Conservation (phyloP, 1,139 yeast genomes). For the Scheffersomyces quercinus region DNA sequence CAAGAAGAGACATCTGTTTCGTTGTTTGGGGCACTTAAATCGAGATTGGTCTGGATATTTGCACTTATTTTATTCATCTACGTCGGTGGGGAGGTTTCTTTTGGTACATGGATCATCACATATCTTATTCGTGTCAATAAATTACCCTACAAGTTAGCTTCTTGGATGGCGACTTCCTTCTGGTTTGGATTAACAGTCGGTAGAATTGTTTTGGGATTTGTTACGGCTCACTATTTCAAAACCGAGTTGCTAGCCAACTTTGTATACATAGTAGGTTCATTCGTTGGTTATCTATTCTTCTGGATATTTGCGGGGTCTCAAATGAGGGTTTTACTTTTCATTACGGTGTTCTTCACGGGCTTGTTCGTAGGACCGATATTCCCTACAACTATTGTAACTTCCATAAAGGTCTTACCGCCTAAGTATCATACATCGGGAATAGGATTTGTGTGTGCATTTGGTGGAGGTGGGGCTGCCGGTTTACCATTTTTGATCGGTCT, state of each 20-base stretch:
- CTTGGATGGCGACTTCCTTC: conserved; percentile 62
- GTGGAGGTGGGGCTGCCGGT: conserved; percentile 74
- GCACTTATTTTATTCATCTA: conserved; percentile 56
- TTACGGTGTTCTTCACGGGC: conserved; percentile 57
- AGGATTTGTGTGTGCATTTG: conserved; percentile 75
- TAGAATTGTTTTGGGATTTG: conserved; percentile 58
- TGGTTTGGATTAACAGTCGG: conserved; percentile 71
- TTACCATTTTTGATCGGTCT: conserved; percentile 65
- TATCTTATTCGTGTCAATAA: conserved; percentile 53
- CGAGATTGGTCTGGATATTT: conserved; percentile 48
- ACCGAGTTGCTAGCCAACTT: conserved; percentile 50
- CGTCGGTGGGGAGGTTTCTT: conserved; percentile 68
- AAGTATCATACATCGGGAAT: conserved; percentile 66
- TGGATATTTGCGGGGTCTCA: conserved; percentile 25
- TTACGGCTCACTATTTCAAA: conserved; percentile 51
- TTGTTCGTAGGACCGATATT: conserved; percentile 77
- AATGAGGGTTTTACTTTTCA: conserved; percentile 24
- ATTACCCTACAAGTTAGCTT: conserved; percentile 45
- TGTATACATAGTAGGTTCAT: conserved; percentile 34
- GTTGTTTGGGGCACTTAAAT: conserved; percentile 35
- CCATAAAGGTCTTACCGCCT: conserved; percentile 63
- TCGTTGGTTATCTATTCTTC: conserved; percentile 32
- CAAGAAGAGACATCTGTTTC: conserved; percentile 9
- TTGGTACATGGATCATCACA: conserved; percentile 69
- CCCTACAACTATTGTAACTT: conserved; percentile 71